Evolutionary conservation across 1,284 basidiomycete genomes (phyloP).

Genomic region (Pseudomicrostroma phylloplanum): DNA sequence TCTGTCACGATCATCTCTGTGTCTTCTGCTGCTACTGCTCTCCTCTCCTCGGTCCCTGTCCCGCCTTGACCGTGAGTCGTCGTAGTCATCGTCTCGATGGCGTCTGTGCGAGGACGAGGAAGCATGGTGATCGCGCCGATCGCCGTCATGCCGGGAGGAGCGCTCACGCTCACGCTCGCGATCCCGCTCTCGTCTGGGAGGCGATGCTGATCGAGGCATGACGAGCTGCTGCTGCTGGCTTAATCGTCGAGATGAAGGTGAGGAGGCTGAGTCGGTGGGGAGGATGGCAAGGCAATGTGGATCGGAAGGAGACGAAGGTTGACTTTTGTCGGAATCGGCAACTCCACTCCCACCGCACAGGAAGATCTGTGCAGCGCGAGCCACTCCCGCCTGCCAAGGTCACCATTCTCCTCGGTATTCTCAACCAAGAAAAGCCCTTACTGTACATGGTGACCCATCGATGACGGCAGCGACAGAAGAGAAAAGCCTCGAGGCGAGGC

Average conservation of each 20-base stretch:
- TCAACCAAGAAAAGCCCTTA: too few species aligned
- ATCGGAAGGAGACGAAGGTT: not conserved
- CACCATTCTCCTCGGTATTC: too few species aligned
- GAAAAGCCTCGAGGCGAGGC: too few species aligned
- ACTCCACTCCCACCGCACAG: too few species aligned
- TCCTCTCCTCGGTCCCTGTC: not conserved
- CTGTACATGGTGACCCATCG: too few species aligned
- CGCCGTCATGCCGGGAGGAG: not conserved
- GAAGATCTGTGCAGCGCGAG: too few species aligned
- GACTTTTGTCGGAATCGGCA: too few species aligned
- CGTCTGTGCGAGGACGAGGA: not conserved
- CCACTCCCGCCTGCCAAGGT: too few species aligned
- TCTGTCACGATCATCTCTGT: slow-evolving; percentile 5
- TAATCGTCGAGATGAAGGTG: not conserved
- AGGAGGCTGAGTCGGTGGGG: too few species aligned
- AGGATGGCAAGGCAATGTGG: not conserved
- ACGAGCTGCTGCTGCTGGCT: not conserved
- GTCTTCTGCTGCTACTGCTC: slow-evolving; percentile 5
- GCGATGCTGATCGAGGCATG: slow-evolving; percentile 6
- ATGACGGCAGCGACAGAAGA: too few species aligned
- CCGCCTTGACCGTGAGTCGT: not conserved
- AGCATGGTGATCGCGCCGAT: slow-evolving; percentile 2
- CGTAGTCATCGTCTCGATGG: slow-evolving; percentile 11
- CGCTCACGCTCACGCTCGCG: slow-evolving; percentile 14
- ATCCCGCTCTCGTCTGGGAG: slow-evolving; percentile 17